A percentile compares a stretch with the other conserved stretches of the same genome.
phyloP scores from a whole-genome alignment of 192 early-diverging fungal species.

The Rhizoclosmatium sp. region DNA sequence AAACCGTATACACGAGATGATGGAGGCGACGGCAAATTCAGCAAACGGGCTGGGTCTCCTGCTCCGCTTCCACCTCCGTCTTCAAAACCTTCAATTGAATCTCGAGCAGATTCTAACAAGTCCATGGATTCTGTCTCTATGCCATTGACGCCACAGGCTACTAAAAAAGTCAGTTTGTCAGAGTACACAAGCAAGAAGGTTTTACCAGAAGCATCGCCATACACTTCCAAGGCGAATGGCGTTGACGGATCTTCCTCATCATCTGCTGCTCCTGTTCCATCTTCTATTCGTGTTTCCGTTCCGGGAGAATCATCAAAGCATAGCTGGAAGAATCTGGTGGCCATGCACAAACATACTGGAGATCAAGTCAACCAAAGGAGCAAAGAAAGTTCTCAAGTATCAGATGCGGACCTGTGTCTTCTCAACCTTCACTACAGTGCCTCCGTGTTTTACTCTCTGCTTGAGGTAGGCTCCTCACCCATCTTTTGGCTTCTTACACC shows the following conservation, averaged over 20 bases:
- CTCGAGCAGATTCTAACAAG: background rate
- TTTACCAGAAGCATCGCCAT: background rate
- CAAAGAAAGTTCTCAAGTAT: background rate
- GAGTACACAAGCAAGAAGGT: conserved; percentile 24
- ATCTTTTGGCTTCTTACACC: background rate
- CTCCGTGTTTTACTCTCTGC: conserved; percentile 30
- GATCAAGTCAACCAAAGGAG: conserved; percentile 28
- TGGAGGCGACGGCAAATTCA: background rate
- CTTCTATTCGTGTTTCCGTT: background rate
- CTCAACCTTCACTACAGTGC: conserved; percentile 20
- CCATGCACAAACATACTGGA: conserved; percentile 34
- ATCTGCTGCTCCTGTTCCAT: background rate
- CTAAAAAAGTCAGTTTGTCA: conserved; percentile 29
- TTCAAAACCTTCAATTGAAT: background rate
- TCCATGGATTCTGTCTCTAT: background rate
- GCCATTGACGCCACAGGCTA: background rate
- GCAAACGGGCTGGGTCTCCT: conserved; percentile 9
- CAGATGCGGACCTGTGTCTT: background rate
- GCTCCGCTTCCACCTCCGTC: conserved; percentile 7
- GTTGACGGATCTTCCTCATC: background rate
- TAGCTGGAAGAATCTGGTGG: conserved; percentile 11
- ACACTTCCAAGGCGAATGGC: background rate
- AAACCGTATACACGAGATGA: background rate
- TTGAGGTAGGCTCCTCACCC: conserved; percentile 12
- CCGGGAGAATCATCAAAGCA: conserved; percentile 21